Conservation (phyloP, 1,139 yeast genomes). For the Nakaseomyces delphensis region DNA sequence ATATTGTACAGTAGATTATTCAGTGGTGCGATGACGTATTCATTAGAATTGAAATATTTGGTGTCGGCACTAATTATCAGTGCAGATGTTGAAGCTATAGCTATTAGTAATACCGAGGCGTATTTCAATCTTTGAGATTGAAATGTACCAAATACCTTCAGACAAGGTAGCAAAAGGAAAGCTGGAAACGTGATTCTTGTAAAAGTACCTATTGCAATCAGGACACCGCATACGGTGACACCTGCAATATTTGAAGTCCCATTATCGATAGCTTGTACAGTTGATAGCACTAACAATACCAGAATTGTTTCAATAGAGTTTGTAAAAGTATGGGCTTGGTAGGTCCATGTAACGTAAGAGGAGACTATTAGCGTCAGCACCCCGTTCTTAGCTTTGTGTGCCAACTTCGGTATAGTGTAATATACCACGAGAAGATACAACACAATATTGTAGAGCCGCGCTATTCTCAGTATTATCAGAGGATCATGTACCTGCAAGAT, state of each 20-base stretch:
- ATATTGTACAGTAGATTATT: constrained; percentile 71
- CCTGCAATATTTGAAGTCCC: constrained; percentile 1
- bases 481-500: constrained; percentile 30
- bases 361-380: constrained; percentile 60
- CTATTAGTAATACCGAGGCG: constrained; percentile 27
- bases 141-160: constrained; percentile 35
- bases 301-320: constrained; percentile 76
- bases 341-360: constrained; percentile 70
- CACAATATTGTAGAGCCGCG: constrained; percentile 50
- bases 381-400: constrained; percentile 31
- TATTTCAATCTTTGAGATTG: constrained; percentile 21
- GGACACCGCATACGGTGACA: constrained; percentile 38
- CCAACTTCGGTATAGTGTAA: not conserved
- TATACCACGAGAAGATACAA: constrained; percentile 22
- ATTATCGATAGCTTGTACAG: constrained; percentile 24
- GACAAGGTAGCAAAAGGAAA: constrained; percentile 57
- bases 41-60: constrained; percentile 16
- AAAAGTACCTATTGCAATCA: constrained; percentile 62
- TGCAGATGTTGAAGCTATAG: constrained; percentile 34
- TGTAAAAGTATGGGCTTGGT: constrained; percentile 82
- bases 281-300: constrained; percentile 45
- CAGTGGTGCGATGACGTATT: constrained; percentile 56
- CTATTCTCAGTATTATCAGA: constrained; percentile 43
- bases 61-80: constrained; percentile 52
- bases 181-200: constrained; percentile 79